Base-by-base conservation (phyloP, 2,329 filamentous ascomycete genomes). In the Epichloe sp. region DNA sequence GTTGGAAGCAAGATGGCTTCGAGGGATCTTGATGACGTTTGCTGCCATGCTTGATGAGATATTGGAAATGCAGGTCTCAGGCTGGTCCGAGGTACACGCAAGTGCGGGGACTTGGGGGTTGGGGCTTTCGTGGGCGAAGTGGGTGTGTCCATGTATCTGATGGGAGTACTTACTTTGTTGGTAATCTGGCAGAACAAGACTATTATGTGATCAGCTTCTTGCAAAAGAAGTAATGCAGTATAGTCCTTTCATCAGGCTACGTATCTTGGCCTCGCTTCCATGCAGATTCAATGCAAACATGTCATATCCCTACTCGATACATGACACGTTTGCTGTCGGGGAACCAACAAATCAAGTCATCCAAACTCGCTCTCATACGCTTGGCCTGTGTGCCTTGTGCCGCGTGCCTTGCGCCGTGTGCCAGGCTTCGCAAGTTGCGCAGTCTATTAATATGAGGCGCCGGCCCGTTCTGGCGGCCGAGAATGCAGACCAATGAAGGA, bases 1-100 rank as follows among this genome's bases (percentile, higher is more conserved):
- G 79, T 55, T 86, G 82, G 83, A 77, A 80, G 56, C 75, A 82
- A 60, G 80, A 82, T 56, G 78, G 75, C 5, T 83, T 83, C 63
- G 66, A 68, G 57, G 69, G 63, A 48, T 65, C 67, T 52, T 70
- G 41, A 51, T 44, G 23, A 44, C 43, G 36, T 26, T 40, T 31
- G 38, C 21, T 2, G n/a, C 11, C 8, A 46, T 31, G 8, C 15
- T 41, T 35, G 10, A 17, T 46, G 19, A 31, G 44, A 19, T 0
- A 23, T 12, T 12, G 40, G 40, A 12, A 43, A 21, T 21, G 10
- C 17, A 10, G 26, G 26, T 10, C 10, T 31, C 10, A 43, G 41
- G 19, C 19, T 43, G 41, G 41, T 43, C 41, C 21, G 5, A 42
- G 36, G 36, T 38, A 38, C 36, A 38, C 4, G 5, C 40, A 7